A percentile compares a stretch with the other conserved stretches of the same genome.
Evolutionary conservation across 129 eudicot genomes (phyloP).

Genomic region (Helianthus tuberosus): DNA sequence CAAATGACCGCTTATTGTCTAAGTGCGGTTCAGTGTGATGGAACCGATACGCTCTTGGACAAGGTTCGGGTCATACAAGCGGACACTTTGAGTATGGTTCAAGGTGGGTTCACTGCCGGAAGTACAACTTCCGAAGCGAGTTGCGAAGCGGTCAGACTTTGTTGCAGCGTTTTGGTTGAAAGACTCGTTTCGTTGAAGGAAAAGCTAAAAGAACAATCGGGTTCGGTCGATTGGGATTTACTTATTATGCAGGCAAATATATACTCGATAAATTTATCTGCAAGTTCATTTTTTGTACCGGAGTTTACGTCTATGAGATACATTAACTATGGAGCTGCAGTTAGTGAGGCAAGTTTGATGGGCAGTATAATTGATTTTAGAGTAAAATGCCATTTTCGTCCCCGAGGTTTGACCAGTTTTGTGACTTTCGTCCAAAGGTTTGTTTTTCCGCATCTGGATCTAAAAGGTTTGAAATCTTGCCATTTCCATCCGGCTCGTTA

Average conservation of each 20-base stretch:
- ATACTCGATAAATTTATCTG: constrained; percentile 59
- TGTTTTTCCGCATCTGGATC: too few species aligned
- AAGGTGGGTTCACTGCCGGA: constrained; percentile 90
- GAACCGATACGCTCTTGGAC: constrained; percentile 53
- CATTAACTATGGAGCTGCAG: constrained; percentile 94
- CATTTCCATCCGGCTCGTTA: too few species aligned
- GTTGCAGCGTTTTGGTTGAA: constrained; percentile 76
- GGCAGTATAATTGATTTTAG: background rate
- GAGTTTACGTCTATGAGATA: constrained; percentile 54
- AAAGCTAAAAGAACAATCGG: constrained; percentile 48
- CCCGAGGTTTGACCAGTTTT: too few species aligned
- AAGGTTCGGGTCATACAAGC: constrained; percentile 76
- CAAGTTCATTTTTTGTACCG: constrained; percentile 72
- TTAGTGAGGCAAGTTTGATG: constrained; percentile 66
- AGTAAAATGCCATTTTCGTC: too few species aligned
- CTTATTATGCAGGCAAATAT: constrained; percentile 61
- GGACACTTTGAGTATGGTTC: constrained; percentile 80
- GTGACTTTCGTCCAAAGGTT: too few species aligned
- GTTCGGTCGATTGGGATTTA: constrained; percentile 60
- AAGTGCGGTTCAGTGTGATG: constrained; percentile 59
- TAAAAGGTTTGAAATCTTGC: too few species aligned
- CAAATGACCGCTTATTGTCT: constrained; percentile 82
- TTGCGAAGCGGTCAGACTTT: constrained; percentile 77
- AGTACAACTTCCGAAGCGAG: constrained; percentile 95
- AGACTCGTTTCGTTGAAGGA: constrained; percentile 57